These are phyloP conservation scores for Barnettozyma pratensis DNA, from an alignment of 805 yeast species.

Conservation along the genomic window DNA sequence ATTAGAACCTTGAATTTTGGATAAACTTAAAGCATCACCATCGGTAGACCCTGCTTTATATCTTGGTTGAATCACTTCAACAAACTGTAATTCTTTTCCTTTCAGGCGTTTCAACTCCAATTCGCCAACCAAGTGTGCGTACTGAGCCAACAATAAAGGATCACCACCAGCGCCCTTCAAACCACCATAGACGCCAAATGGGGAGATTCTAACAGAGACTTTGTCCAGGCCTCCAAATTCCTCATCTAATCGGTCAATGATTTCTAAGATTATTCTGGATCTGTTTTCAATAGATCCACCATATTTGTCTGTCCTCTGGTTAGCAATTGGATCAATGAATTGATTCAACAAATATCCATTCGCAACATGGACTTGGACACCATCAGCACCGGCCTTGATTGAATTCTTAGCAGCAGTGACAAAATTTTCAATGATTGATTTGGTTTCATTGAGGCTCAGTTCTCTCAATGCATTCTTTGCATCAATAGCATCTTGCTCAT, in stretches of 20 bases:
- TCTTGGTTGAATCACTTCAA: slow-evolving; percentile 44
- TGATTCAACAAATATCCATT: slow-evolving; percentile 58
- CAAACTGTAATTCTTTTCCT: slow-evolving; percentile 35
- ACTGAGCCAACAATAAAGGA: slow-evolving; percentile 31
- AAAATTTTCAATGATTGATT: slow-evolving; percentile 34
- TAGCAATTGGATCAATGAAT: slow-evolving; percentile 43
- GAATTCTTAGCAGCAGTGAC: slow-evolving; percentile 38
- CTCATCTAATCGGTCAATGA: slow-evolving; percentile 17
- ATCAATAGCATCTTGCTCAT: slow-evolving; percentile 27
- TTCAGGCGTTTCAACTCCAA: slow-evolving; percentile 32
- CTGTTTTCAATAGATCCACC: slow-evolving; percentile 50
- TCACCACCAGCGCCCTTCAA: slow-evolving; percentile 25
- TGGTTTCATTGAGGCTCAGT: slow-evolving; percentile 24
- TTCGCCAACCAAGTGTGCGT: slow-evolving; percentile 36
- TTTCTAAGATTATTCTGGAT: slow-evolving; percentile 39
- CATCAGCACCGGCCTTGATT: slow-evolving; percentile 39
- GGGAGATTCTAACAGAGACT: slow-evolving; percentile 31
- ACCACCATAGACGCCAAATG: slow-evolving; percentile 29
- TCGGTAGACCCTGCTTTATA: background rate
- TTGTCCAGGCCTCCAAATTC: slow-evolving; percentile 4
- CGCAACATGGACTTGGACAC: slow-evolving; percentile 62
- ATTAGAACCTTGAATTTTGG: slow-evolving; percentile 4
- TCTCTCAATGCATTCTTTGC: slow-evolving; percentile 27
- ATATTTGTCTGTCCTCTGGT: slow-evolving; percentile 45
- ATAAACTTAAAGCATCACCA: background rate